These are phyloP conservation scores for Globisporangium nagaii DNA, from an alignment of 352 stramenopile genomes.

Conservation along the genomic window DNA sequence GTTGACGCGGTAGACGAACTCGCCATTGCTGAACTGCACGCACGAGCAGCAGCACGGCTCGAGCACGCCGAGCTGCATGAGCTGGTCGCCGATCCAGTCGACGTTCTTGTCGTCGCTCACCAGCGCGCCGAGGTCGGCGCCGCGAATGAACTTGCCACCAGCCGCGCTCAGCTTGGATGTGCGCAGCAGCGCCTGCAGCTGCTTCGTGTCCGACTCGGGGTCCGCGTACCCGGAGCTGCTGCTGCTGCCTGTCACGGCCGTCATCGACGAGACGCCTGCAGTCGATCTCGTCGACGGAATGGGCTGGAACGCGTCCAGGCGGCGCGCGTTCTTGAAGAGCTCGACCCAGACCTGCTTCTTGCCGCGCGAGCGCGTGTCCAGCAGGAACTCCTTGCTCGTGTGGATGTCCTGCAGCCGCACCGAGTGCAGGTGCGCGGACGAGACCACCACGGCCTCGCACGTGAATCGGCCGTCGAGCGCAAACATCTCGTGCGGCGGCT, in stretches of 20 bases:
- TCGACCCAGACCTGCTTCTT: slow-evolving; percentile 59
- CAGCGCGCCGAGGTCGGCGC: slow-evolving; percentile 25
- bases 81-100: slow-evolving; percentile 17
- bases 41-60: slow-evolving; percentile 29
- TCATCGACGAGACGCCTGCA: too few relatives aligned
- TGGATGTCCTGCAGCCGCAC: slow-evolving; percentile 41
- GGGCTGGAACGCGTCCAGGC: slow-evolving; percentile 11
- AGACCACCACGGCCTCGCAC: slow-evolving; percentile 57
- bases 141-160: slow-evolving; percentile 22
- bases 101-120: slow-evolving; percentile 15
- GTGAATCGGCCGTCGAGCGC: slow-evolving; percentile 32
- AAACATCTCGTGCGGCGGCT: slow-evolving; percentile 20
- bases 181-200: slow-evolving; percentile 10
- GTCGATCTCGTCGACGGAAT: neutral
- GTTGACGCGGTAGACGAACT: slow-evolving; percentile 32
- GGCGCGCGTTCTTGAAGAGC: slow-evolving; percentile 26
- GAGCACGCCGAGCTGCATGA: slow-evolving; percentile 25
- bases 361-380: slow-evolving; percentile 33
- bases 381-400: slow-evolving; percentile 32
- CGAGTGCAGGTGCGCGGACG: slow-evolving; percentile 51
- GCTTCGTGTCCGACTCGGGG: neutral
- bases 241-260: too few relatives aligned
- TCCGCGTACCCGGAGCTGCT: too few relatives aligned
- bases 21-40: slow-evolving; percentile 17
- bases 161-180: slow-evolving; percentile 18